phyloP scores from a whole-genome alignment of 2,329 filamentous ascomycete genomes.

The Paracoccidioides brasiliensis region DNA sequence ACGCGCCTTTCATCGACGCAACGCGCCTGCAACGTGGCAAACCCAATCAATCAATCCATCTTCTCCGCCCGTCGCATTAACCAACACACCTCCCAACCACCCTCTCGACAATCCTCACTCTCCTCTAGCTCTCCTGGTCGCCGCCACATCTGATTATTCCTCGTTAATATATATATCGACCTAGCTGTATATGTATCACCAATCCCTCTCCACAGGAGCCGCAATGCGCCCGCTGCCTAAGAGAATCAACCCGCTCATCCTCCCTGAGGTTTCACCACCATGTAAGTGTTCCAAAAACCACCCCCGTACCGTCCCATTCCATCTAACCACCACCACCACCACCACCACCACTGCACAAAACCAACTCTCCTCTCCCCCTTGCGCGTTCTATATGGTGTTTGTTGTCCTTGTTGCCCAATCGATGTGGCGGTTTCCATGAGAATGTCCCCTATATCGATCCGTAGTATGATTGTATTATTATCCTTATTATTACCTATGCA shows the following conservation, averaged over 20 bases:
- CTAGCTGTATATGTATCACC: no score
- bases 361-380: background rate
- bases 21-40: conserved; percentile 36
- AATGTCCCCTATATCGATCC: no score
- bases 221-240: conserved; percentile 35
- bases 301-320: background rate
- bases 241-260: conserved; percentile 34
- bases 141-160: no score
- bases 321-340: background rate
- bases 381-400: no score
- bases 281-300: conserved; percentile 26
- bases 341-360: background rate
- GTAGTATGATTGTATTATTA: no score
- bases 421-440: no score
- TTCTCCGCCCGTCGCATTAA: conserved; percentile 6
- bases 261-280: conserved; percentile 29
- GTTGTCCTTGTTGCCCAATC: no score
- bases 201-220: conserved; percentile 3
- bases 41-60: no score
- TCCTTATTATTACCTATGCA: no score
- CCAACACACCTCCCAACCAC: no score
- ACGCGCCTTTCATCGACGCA: no score
- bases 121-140: background rate
- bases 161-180: no score
- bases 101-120: background rate